Evolutionary conservation across 768 basidiomycete species (phyloP).

Genomic region (Amanita subjunquillea): DNA sequence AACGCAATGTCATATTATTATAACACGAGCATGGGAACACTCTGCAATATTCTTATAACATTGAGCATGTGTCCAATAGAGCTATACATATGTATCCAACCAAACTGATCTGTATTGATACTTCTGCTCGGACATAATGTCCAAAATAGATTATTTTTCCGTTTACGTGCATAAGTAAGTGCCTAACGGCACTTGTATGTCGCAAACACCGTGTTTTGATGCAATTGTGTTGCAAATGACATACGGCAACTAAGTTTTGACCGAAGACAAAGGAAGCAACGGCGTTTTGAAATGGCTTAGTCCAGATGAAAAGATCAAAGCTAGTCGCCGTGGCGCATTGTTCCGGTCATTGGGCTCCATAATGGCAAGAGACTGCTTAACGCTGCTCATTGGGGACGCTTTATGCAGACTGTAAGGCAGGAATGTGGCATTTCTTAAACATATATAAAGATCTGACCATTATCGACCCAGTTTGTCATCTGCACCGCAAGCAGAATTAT

Average conservation of each 20-base stretch:
- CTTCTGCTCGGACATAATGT: neutral
- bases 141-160: neutral
- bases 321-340: neutral
- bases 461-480: neutral
- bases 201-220: neutral
- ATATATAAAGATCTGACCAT: neutral
- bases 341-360: neutral
- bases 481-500: neutral
- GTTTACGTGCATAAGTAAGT: neutral
- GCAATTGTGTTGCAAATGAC: neutral
- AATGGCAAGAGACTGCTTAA: neutral
- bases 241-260: neutral
- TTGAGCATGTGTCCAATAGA: constrained; percentile 1
- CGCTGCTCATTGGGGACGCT: neutral
- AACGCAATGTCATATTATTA: neutral
- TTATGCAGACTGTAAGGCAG: neutral
- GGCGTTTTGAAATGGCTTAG: neutral
- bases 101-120: neutral
- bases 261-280: neutral
- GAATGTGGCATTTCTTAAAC: neutral
- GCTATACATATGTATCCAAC: neutral
- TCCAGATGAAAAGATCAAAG: neutral
- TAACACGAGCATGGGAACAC: neutral
- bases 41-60: neutral
- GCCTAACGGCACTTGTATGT: neutral